Evolutionary conservation across 352 stramenopile species (phyloP), one percentile per base, ranked within the genome.

Genomic region (Phytophthora sansomeana): DNA sequence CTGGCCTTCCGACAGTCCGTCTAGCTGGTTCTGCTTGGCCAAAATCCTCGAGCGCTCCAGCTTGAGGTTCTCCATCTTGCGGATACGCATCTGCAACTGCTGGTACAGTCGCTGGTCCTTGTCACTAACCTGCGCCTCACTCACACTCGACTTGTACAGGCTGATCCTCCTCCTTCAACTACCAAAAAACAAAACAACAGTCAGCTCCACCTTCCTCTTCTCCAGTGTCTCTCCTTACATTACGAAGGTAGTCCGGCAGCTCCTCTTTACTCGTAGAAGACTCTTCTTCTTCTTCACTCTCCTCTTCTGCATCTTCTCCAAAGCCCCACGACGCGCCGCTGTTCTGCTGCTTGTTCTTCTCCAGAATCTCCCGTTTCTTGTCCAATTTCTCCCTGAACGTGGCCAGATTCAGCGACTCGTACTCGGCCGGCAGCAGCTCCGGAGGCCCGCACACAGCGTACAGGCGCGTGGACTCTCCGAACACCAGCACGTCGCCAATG

Each of bases 381-480:
- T 58, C 61, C n/a, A 72, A 35, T 58, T 73, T 75, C 5, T 81
- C 68, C 19, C 80, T 55, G 9, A 84, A 70, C 9, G 60, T 69
- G 8, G 59, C 64, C 39, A 88, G 54, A 43, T 85, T 87, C 0
- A 57, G 47, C n/a, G 81, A 87, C 58, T 95, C 83, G 60, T 93
- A 90, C 66, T 97, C 89, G 17, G 80, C 75, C 6, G 85, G 87
- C 16, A 84, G 57, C 14, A 94, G 61, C 41, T 95, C 85, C 16
- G 64, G 58, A 0, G 91, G 88, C 0, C 91, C 91, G 43, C 79
- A 84, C 10, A 97, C 52, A 0, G 78, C 83, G 59, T 97, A 96
- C 43, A 95, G 74, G 24, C 91, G 70, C 56, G 89, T 94, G 4
- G 87, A 96, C 52, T 95, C 88, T n/a, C 87, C 91, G 72, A 97